Percentiles rank a stretch among this genome's conserved stretches.
phyloP scores from a whole-genome alignment of 1,284 basidiomycete genomes.

The Ustilago trichophora region DNA sequence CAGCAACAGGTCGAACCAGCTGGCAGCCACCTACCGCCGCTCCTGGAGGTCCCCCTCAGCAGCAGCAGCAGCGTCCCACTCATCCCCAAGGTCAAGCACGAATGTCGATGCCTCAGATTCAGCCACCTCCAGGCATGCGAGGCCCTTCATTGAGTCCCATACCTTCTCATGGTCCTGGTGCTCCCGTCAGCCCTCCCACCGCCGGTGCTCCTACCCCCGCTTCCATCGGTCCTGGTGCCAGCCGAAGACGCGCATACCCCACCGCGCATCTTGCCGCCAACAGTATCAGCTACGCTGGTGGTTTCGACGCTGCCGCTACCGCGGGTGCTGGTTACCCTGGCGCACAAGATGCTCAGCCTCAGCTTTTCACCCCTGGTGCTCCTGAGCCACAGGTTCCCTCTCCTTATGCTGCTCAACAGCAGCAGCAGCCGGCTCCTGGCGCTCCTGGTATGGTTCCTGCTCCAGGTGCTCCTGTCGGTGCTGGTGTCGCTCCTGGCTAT shows the following conservation, averaged over 20 bases:
- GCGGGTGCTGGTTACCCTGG: conserved; percentile 64
- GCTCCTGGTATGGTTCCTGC: conserved; percentile 33
- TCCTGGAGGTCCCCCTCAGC: conserved; percentile 12
- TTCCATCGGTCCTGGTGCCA: conserved; percentile 66
- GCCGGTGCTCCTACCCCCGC: conserved; percentile 64
- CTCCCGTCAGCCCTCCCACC: conserved; percentile 46
- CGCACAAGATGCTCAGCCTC: conserved; percentile 40
- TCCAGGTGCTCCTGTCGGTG: conserved; percentile 9
- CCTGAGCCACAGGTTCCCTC: conserved; percentile 37
- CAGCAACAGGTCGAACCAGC: conserved; percentile 65
- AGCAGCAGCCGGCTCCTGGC: conserved; percentile 32
- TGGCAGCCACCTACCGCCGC: conserved; percentile 65
- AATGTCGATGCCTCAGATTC: conserved; percentile 65
- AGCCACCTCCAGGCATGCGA: conserved; percentile 51
- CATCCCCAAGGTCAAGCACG: conserved; percentile 60
- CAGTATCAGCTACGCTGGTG: conserved; percentile 67
- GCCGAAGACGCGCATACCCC: conserved; percentile 68
- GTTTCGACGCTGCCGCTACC: conserved; percentile 65
- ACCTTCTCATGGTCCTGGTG: conserved; percentile 37
- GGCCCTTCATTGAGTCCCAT: conserved; percentile 43
- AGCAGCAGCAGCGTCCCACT: conserved; percentile 55
- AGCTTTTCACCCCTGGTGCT: conserved; percentile 51
- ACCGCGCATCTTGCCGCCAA: conserved; percentile 67
- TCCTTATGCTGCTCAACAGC: conserved; percentile 28
- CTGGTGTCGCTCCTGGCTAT: conserved; percentile 29